Evolutionary conservation across 2,329 filamentous ascomycete genomes (phyloP), one percentile per base, ranked within the genome.

Genomic region (Pseudocercospora cruenta): DNA sequence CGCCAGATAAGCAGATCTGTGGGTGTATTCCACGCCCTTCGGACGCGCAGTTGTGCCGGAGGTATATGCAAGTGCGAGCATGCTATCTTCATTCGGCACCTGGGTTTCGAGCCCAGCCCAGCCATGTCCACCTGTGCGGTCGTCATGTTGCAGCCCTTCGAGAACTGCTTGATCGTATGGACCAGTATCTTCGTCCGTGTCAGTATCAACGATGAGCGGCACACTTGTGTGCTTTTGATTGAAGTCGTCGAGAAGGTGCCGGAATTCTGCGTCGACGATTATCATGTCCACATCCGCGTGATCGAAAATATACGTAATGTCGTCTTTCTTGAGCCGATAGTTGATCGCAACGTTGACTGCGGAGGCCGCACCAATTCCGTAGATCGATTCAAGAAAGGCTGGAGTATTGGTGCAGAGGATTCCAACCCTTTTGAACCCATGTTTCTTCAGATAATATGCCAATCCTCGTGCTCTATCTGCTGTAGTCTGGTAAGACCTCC

Each of bases 391-490:
- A 28, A 99, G 83, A 74, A 98, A 98, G 0, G 94, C 94, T 0
- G 95, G 95, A 0, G 95, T 99, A 77, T 99, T 99, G 2, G 95
- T 92, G 8, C 89, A 90, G 10, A 99, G 83, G 57, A 99, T 90
- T 6, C 95, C 95, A 5, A 98, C 91, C 66, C 91, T 86, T 74
- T 88, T 90, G 74, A 88, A 88, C 4, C 86, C 85, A 75, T 91
- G 87, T 78, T 91, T 92, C 72, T 87, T 86, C 64, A 99, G 78
- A 77, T 91, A 98, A 80, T 96, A 98, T 14, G 93, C 94, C 19
- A 99, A 82, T 0, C 94, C 95, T 49, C 92, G 83, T 2, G 94
- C 92, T 51, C 95, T 91, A 75, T 97, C 92, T 16, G 95, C 91
- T 66, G 93, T 88, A 74, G 95, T 90, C 65, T 84, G 83, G 77